These are phyloP conservation scores for Termitomyces bulborhizus DNA, from an alignment of 768 basidiomycete species.

Conservation along the genomic window DNA sequence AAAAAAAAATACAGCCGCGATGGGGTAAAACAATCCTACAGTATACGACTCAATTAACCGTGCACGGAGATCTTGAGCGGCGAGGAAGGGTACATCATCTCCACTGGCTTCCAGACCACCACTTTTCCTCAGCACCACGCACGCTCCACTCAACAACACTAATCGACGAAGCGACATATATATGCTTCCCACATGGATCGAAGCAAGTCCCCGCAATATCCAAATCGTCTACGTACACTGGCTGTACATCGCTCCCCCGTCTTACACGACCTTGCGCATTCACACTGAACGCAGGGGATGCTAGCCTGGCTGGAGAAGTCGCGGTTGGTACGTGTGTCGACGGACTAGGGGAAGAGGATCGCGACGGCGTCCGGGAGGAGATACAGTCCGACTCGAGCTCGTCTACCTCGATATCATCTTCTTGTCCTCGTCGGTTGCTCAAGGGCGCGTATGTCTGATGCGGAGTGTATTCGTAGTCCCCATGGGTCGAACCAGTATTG, in stretches of 20 bases:
- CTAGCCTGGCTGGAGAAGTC: slow-evolving; percentile 5
- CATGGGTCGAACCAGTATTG: slow-evolving; percentile 24
- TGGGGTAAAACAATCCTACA: too few relatives aligned
- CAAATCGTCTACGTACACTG: slow-evolving; percentile 28
- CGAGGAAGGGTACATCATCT: slow-evolving; percentile 14
- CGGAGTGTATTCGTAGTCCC: slow-evolving; percentile 23
- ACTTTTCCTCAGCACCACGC: slow-evolving; percentile 63
- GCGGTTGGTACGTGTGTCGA: slow-evolving; percentile 18
- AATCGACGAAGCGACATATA: slow-evolving; percentile 62
- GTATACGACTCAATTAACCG: too few relatives aligned
- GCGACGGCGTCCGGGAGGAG: slow-evolving; percentile 29
- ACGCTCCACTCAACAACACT: slow-evolving; percentile 77
- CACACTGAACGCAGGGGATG: slow-evolving; percentile 3
- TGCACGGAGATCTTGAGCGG: background rate
- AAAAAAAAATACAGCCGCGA: background rate
- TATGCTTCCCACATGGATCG: slow-evolving; percentile 58
- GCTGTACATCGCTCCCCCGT: background rate
- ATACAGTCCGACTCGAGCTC: slow-evolving; percentile 52
- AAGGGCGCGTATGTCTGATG: slow-evolving; percentile 2
- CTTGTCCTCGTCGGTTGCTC: slow-evolving; percentile 9
- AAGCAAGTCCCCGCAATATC: slow-evolving; percentile 72
- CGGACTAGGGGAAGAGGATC: slow-evolving; percentile 38
- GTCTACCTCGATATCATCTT: slow-evolving; percentile 40
- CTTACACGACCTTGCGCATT: slow-evolving; percentile 5
- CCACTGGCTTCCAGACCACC: slow-evolving; percentile 57